These are phyloP conservation scores for Curvularia verruculosa DNA, from an alignment of 2,329 filamentous ascomycete species.

Conservation along the genomic window DNA sequence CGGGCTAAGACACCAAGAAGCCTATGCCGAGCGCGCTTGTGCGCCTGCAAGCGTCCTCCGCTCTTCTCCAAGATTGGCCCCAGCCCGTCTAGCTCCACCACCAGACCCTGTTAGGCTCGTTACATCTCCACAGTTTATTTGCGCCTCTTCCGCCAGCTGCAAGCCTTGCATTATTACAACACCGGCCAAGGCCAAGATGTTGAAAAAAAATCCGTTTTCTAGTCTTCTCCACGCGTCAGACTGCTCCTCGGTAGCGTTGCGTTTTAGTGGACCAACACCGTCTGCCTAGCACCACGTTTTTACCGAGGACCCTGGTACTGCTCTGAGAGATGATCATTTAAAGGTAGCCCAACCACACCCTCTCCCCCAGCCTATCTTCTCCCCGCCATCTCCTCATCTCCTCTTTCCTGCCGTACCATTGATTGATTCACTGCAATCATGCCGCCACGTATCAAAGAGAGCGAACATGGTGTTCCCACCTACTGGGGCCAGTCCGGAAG, in stretches of 20 bases:
- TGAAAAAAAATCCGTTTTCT: slow-evolving; percentile 37
- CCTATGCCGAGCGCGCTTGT: slow-evolving; percentile 33
- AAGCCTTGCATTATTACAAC: slow-evolving; percentile 31
- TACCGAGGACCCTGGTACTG: slow-evolving; percentile 24
- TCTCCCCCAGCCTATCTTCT: slow-evolving; percentile 23
- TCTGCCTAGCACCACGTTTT: slow-evolving; percentile 18
- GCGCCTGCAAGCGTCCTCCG: slow-evolving; percentile 32
- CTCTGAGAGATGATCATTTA: slow-evolving; percentile 30
- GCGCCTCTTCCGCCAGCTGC: slow-evolving; percentile 32
- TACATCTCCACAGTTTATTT: slow-evolving; percentile 37
- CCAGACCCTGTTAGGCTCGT: slow-evolving; percentile 32
- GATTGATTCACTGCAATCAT: slow-evolving; percentile 28
- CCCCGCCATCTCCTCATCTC: slow-evolving; percentile 29
- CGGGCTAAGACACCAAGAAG: slow-evolving; percentile 25
- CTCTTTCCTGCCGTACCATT: slow-evolving; percentile 27
- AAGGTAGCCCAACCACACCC: slow-evolving; percentile 25
- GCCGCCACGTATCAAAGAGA: slow-evolving; percentile 34
- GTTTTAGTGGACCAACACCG: slow-evolving; percentile 28
- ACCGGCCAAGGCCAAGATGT: slow-evolving; percentile 38
- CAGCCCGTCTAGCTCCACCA: slow-evolving; percentile 29
- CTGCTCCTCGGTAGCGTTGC: slow-evolving; percentile 25
- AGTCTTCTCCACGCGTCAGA: slow-evolving; percentile 38
- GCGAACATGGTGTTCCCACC: slow-evolving; percentile 34
- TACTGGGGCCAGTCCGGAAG: slow-evolving; percentile 41
- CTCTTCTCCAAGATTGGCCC: slow-evolving; percentile 32